Percentiles rank a stretch among this genome's conserved stretches.
phyloP scores from a whole-genome alignment of 192 early-diverging fungal species.

The Umbelopsis isabellina region DNA sequence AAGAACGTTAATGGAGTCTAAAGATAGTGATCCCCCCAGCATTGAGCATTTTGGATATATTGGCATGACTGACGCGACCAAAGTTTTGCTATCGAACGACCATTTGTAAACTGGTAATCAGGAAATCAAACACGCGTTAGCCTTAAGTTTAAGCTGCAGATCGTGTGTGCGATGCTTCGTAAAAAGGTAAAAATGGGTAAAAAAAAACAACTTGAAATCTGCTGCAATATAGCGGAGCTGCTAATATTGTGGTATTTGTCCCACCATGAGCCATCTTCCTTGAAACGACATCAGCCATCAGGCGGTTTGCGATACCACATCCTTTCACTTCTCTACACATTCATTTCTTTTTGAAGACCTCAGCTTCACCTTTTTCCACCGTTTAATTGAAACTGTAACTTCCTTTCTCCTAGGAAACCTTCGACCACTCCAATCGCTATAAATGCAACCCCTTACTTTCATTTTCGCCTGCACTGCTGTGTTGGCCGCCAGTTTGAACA shows the following conservation, averaged over 20 bases:
- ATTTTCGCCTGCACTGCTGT: conserved; percentile 17
- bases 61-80: neutral
- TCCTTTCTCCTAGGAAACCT: neutral
- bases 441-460: conserved; percentile 25
- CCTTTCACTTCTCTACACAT: conserved; percentile 15
- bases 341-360: neutral
- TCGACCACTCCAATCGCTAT: neutral
- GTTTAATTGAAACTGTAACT: neutral
- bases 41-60: neutral
- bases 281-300: conserved; percentile 10
- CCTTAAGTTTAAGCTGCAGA: neutral
- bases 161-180: neutral
- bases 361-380: neutral
- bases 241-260: conserved; percentile 12
- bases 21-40: neutral
- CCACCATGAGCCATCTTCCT: conserved; percentile 22
- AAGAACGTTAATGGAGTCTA: conserved; percentile 6
- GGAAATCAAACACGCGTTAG: neutral
- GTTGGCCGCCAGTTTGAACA: conserved; percentile 25
- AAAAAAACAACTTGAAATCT: neutral
- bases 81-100: too few species aligned
- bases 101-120: neutral
- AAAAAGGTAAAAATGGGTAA: neutral
- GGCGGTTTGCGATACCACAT: neutral
- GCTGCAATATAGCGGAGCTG: conserved; percentile 18